These are phyloP conservation scores for Gryganskiella cystojenkinii DNA, from an alignment of 192 early-diverging fungal species.

Conservation along the genomic window DNA sequence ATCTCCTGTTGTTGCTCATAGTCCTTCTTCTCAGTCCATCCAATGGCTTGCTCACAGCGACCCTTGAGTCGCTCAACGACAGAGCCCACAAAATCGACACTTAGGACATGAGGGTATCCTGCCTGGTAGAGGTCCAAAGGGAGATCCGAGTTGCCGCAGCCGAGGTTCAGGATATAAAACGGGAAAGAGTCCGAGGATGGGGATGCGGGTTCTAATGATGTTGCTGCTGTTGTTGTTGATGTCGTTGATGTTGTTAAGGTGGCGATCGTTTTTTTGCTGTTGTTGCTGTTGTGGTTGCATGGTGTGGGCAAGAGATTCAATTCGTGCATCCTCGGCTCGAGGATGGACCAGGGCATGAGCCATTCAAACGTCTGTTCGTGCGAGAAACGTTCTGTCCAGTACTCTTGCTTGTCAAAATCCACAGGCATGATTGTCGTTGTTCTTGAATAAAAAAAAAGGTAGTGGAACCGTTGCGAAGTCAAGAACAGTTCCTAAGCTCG, in stretches of 20 bases:
- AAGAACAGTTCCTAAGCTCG: too few species aligned
- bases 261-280: too few species aligned
- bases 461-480: neutral
- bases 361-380: slow-evolving; percentile 34
- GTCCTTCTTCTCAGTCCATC: neutral
- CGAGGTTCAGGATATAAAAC: slow-evolving; percentile 24
- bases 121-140: slow-evolving; percentile 26
- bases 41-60: slow-evolving; percentile 25
- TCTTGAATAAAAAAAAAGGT: neutral
- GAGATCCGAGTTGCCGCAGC: slow-evolving; percentile 37
- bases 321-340: slow-evolving; percentile 12
- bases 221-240: too few species aligned
- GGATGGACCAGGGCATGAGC: slow-evolving; percentile 39
- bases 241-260: too few species aligned
- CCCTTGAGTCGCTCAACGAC: slow-evolving; percentile 33
- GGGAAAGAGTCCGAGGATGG: neutral
- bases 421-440: slow-evolving; percentile 10
- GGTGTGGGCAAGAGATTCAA: neutral
- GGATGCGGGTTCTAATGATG: slow-evolving; percentile 3
- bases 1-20: neutral
- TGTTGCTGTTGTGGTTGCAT: too few species aligned
- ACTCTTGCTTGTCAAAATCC: slow-evolving; percentile 27
- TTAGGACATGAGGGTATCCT: slow-evolving; percentile 23
- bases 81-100: slow-evolving; percentile 30
- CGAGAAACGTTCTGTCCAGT: slow-evolving; percentile 29